Evolutionary conservation across 345 rosid genomes (phyloP), one percentile per base, ranked within the genome.

Genomic region (Ceriops tagal): DNA sequence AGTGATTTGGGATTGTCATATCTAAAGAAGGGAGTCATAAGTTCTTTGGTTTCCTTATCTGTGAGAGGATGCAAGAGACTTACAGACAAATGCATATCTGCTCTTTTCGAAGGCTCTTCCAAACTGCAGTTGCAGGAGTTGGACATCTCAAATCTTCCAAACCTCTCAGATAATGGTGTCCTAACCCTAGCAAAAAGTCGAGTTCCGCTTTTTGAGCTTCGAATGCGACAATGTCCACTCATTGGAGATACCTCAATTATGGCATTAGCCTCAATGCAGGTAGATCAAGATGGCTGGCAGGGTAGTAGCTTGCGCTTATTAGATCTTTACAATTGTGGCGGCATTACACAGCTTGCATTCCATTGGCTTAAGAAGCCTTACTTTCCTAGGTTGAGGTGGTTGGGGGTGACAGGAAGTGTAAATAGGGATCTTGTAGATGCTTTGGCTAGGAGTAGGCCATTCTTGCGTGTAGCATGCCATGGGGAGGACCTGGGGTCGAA

Each of bases 61-160:
- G 82, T 93, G 28, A 87, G 96, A 81, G 93, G 95, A 5, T 93
- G 98, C 87, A 88, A 81, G 79, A 91, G 86, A 26, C 84, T 93
- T 35, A 89, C 98, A 27, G 98, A 91, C 69, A 87, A 79, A 65
- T 86, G 84, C 78, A 82, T 93, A 75, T 57, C 82, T 68, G 76
- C 71, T 53, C 77, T 93, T n/a, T 87, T 91, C 22, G 88, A 88
- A 65, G 91, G 90, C 72, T 71, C 90, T 58, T 88, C 85, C 52
- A 89, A 79, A 55, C 72, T 87, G 55, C 82, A 73, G 39, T 70
- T 93, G 76, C 87, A 82, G 60, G 96, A 89, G 52, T 79, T 93
- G 57, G 98, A 89, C 88, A 72, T 93, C 47, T 93, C 98, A 1
- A 91, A 89, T 69, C 87, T 88, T 46, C 95, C 95, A 43, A 55